These are phyloP conservation scores for Ogataea allantospora DNA, from an alignment of 805 yeast species.

Conservation along the genomic window DNA sequence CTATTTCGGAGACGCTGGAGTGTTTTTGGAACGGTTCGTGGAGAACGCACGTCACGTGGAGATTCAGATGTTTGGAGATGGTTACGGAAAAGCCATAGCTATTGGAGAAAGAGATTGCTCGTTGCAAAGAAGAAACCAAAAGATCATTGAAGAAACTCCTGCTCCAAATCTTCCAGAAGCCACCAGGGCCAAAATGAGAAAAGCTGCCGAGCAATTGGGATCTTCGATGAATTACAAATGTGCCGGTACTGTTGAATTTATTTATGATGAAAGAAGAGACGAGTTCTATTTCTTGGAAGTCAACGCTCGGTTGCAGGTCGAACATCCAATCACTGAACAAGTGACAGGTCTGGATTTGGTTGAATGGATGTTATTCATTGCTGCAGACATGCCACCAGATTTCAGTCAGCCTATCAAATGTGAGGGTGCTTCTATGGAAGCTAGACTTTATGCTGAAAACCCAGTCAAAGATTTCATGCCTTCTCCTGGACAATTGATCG, in stretches of 20 bases:
- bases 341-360: conserved; percentile 94
- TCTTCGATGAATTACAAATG: conserved; percentile 84
- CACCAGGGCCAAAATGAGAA: conserved; percentile 72
- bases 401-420: conserved; percentile 57
- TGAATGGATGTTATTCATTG: conserved; percentile 94
- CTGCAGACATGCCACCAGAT: conserved; percentile 86
- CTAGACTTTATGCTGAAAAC: conserved; percentile 93
- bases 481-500: conserved; percentile 90
- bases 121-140: conserved; percentile 94
- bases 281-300: conserved; percentile 95
- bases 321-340: conserved; percentile 95
- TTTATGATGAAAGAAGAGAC: conserved; percentile 81
- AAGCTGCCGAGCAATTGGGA: conserved; percentile 82
- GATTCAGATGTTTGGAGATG: conserved; percentile 96
- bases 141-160: conserved; percentile 95
- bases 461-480: conserved; percentile 95
- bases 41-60: conserved; percentile 96
- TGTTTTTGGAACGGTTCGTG: conserved; percentile 89
- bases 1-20: conserved; percentile 94
- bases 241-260: conserved; percentile 97
- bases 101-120: conserved; percentile 98
- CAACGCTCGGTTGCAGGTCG: conserved; percentile 95
- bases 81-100: conserved; percentile 88
- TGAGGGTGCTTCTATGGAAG: conserved; percentile 94
- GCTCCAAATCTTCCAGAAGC: conserved; percentile 88